These are phyloP conservation scores for Jasminum sambac DNA, from an alignment of 257 asterid genomes.

Conservation along the genomic window DNA sequence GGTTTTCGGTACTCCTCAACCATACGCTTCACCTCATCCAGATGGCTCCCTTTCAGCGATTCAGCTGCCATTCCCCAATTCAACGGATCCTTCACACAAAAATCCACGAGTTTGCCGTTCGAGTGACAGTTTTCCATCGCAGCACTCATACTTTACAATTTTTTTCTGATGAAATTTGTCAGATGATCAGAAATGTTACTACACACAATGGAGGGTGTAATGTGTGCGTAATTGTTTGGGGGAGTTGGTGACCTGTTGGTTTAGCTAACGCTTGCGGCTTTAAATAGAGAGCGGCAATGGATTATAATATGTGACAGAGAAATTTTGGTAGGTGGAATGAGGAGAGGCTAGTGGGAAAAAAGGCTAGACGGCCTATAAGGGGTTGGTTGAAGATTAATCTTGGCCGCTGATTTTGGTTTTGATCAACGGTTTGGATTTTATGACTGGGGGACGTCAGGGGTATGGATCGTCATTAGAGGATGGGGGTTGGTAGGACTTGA, in stretches of 20 bases:
- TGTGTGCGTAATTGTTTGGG: slow-evolving; percentile 12
- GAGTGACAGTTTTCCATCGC: slow-evolving; percentile 31
- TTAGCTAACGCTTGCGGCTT: slow-evolving; percentile 29
- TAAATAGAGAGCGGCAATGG: slow-evolving; percentile 43
- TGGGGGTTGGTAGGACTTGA: slow-evolving; percentile 41
- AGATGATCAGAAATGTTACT: background rate
- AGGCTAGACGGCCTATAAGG: slow-evolving; percentile 28
- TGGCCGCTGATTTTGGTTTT: slow-evolving; percentile 26
- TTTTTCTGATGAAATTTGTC: background rate
- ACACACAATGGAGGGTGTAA: background rate
- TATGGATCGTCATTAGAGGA: slow-evolving; percentile 7
- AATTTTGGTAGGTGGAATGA: slow-evolving; percentile 61
- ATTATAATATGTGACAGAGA: background rate
- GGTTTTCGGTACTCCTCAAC: slow-evolving; percentile 80
- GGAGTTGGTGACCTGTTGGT: slow-evolving; percentile 21
- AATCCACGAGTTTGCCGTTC: slow-evolving; percentile 28
- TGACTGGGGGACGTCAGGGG: slow-evolving; percentile 21
- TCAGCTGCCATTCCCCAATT: slow-evolving; percentile 92
- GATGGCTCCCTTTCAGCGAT: slow-evolving; percentile 73
- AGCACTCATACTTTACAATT: slow-evolving; percentile 22
- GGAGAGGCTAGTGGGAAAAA: slow-evolving; percentile 12
- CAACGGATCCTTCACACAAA: slow-evolving; percentile 64
- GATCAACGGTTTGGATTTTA: slow-evolving; percentile 32
- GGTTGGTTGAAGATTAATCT: slow-evolving; percentile 55
- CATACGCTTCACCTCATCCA: slow-evolving; percentile 83